A percentile compares a stretch with the other conserved stretches of the same genome.
Evolutionary conservation across 805 yeast genomes (phyloP).

Genomic region (Metschnikowia kofuensis): DNA sequence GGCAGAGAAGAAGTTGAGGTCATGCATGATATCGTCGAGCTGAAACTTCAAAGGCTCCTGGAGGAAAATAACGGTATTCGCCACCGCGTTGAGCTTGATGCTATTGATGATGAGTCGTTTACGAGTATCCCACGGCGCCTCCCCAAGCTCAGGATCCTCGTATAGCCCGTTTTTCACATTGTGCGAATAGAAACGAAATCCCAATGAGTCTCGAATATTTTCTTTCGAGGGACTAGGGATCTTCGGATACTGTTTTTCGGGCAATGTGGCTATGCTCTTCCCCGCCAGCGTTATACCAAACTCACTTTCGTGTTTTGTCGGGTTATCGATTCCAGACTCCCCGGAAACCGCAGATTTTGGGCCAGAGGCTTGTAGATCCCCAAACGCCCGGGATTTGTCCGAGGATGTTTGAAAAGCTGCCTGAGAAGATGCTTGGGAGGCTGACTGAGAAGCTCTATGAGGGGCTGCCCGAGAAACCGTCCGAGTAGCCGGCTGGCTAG

Average conservation of each 20-base stretch:
- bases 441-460: too few relatives aligned
- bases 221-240: slow-evolving; percentile 15
- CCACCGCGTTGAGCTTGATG: slow-evolving; percentile 19
- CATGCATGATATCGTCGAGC: slow-evolving; percentile 16
- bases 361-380: too few relatives aligned
- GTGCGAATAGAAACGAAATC: slow-evolving; percentile 35
- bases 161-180: slow-evolving; percentile 33
- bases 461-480: too few relatives aligned
- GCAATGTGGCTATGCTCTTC: neutral
- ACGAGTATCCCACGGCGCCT: slow-evolving; percentile 26
- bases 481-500: too few relatives aligned
- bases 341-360: too few relatives aligned
- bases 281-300: neutral
- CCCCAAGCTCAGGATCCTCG: slow-evolving; percentile 22
- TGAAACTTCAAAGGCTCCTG: slow-evolving; percentile 20
- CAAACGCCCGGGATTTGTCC: too few relatives aligned
- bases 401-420: too few relatives aligned
- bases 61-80: slow-evolving; percentile 19
- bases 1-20: slow-evolving; percentile 11
- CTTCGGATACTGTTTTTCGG: slow-evolving; percentile 8
- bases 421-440: too few relatives aligned
- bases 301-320: slow-evolving; percentile 3
- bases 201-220: slow-evolving; percentile 13
- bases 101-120: slow-evolving; percentile 15
- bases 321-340: neutral